Evolutionary conservation across 2,329 filamentous ascomycete species (phyloP).

Genomic region (Microdochium nivale): DNA sequence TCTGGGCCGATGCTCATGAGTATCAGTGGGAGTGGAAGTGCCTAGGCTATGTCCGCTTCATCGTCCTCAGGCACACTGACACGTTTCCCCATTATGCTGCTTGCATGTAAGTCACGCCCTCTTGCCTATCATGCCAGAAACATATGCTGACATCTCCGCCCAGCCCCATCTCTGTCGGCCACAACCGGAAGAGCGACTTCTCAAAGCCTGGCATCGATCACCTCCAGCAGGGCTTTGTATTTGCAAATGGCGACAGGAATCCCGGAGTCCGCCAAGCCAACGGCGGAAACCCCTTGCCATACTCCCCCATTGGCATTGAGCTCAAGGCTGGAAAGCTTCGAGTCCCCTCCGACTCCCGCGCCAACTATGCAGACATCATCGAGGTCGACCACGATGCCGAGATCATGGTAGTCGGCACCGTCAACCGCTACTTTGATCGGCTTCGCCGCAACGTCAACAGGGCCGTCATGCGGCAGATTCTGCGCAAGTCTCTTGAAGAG

Average conservation of each 20-base stretch:
- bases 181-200: constrained; percentile 19
- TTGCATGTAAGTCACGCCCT: constrained; percentile 22
- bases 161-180: constrained; percentile 24
- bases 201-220: constrained; percentile 27
- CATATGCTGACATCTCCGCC: neutral
- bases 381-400: constrained; percentile 25
- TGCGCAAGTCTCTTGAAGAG: constrained; percentile 22
- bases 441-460: constrained; percentile 27
- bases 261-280: constrained; percentile 17
- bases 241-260: constrained; percentile 22
- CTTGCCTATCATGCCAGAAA: neutral
- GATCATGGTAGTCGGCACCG: constrained; percentile 25
- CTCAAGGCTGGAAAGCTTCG: constrained; percentile 21
- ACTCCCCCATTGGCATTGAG: constrained; percentile 24
- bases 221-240: constrained; percentile 24
- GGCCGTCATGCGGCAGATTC: constrained; percentile 25
- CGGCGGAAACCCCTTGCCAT: constrained; percentile 19
- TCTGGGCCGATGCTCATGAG: constrained; percentile 25
- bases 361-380: constrained; percentile 27
- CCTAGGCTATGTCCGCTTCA: constrained; percentile 25
- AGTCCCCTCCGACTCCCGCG: constrained; percentile 24
- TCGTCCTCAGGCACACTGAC: constrained; percentile 26
- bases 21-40: constrained; percentile 30
- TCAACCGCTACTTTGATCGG: constrained; percentile 26
- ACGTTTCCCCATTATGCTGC: constrained; percentile 24